Evolutionary conservation across 345 rosid genomes (phyloP).

Genomic region (Aethionema arabicum): DNA sequence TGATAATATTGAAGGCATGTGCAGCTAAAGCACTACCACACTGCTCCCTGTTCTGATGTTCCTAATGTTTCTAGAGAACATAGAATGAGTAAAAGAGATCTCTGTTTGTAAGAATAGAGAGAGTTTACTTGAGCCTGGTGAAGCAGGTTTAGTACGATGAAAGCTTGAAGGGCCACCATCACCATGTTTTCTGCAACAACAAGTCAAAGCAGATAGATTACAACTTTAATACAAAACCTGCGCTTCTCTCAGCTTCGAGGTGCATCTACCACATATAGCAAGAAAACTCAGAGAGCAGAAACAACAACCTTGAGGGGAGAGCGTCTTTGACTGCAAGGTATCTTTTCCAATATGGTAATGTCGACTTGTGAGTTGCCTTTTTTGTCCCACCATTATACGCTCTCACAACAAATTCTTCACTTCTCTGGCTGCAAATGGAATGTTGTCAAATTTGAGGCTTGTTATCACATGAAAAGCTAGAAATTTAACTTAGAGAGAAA

Average conservation of each 20-base stretch:
- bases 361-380: conserved; percentile 82
- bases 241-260: conserved; percentile 13
- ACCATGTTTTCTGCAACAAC: conserved; percentile 52
- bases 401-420: conserved; percentile 86
- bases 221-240: conserved; percentile 18
- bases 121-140: conserved; percentile 46
- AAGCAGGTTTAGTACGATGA: conserved; percentile 37
- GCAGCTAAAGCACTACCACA: conserved; percentile 16
- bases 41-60: conserved; percentile 19
- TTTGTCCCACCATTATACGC: conserved; percentile 79
- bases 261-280: conserved; percentile 1
- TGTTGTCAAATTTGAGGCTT: conserved; percentile 21
- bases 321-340: conserved; percentile 77
- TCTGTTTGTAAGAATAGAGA: conserved; percentile 2
- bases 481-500: conserved; percentile 4
- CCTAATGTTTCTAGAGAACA: conserved; percentile 13
- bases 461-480: conserved; percentile 4
- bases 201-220: conserved; percentile 19
- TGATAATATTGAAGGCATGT: conserved; percentile 12
- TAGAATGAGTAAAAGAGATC: conserved; percentile 12
- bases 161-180: conserved; percentile 47
- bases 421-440: conserved; percentile 60
- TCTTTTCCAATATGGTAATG: conserved; percentile 79
- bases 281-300: conserved; percentile 18
- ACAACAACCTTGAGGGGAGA: conserved; percentile 65